Conservation (phyloP, 1,284 basidiomycete genomes). For the Chiua sp. region DNA sequence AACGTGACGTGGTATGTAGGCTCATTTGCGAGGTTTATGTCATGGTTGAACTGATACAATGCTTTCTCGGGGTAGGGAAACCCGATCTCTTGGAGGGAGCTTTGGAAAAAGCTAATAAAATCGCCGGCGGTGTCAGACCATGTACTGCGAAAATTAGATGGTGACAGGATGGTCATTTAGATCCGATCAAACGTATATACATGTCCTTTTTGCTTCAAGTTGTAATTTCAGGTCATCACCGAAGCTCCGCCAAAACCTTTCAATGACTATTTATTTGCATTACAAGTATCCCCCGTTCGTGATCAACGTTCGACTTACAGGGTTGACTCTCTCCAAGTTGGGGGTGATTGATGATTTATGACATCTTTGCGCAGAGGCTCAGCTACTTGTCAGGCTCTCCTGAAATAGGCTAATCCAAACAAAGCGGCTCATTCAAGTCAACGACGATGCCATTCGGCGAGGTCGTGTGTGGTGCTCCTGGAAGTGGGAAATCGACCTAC, state of each 20-base stretch:
- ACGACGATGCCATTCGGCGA: conserved; percentile 86
- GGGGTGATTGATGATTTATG: too few species aligned
- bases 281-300: too few species aligned
- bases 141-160: conserved; percentile 46
- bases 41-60: conserved; percentile 4
- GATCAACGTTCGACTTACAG: too few species aligned
- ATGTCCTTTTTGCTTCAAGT: background rate
- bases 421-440: too few species aligned
- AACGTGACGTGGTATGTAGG: conserved; percentile 59
- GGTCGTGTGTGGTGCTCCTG: conserved; percentile 91
- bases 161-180: background rate
- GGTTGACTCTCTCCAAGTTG: too few species aligned
- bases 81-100: conserved; percentile 74
- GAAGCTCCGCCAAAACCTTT: too few species aligned
- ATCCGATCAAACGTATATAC: background rate
- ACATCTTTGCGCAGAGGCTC: too few species aligned
- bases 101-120: conserved; percentile 68
- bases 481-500: conserved; percentile 94
- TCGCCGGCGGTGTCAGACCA: conserved; percentile 58
- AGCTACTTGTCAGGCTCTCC: too few species aligned
- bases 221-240: too few species aligned
- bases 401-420: too few species aligned
- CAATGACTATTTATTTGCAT: too few species aligned
- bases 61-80: conserved; percentile 53
- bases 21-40: background rate